Evolutionary conservation across 495 filamentous ascomycete species (phyloP), one percentile per base, ranked within the genome.

Genomic region (Rhypophila decipiens): DNA sequence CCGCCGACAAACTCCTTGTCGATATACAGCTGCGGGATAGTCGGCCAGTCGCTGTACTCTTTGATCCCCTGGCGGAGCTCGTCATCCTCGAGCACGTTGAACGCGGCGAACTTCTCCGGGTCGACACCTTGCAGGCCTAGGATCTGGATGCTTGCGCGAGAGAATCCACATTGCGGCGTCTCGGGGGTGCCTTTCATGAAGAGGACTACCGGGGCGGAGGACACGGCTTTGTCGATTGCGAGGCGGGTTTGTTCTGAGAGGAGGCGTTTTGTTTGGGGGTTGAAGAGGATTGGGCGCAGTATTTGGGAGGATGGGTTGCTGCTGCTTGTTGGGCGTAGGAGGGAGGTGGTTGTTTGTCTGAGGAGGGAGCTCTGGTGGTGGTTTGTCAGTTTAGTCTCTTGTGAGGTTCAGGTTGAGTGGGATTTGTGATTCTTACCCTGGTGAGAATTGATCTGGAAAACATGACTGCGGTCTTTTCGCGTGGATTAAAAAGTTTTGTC

Each of bases 161-260:
- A 98, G 73, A 96, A 98, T 33, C 93, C 93, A 66, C 93, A 98
- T 63, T 98, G 91, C n/a, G 93, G 93, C 19, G 79, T 88, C 67
- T 96, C 93, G 34, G 93, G 93, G 2, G 93, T 96, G 42, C 93
- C 91, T 69, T 97, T 97, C 91, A 97, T 97, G 73, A 97, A 98
- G 21, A 98, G 77, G 13, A 98, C 93, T 1, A 98, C 91, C 3
- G 90, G 91, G 9, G 88, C 83, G 2, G 88, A 86, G 20, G 63
- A 69, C 17, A 97, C 80, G 8, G 90, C 90, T 63, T 89, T 86
- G 59, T 96, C 86, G 52, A 98, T 96, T 3, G 90, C 88, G 22
- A 77, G 64, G 47, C 71, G 76, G 18, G 84, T 90, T 52, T 88
- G 80, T 23, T 80, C 73, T 11, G 93, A 96, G 31, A 98, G 76